Base-by-base conservation (phyloP, 257 asterid genomes). In the Apocynum venetum region DNA sequence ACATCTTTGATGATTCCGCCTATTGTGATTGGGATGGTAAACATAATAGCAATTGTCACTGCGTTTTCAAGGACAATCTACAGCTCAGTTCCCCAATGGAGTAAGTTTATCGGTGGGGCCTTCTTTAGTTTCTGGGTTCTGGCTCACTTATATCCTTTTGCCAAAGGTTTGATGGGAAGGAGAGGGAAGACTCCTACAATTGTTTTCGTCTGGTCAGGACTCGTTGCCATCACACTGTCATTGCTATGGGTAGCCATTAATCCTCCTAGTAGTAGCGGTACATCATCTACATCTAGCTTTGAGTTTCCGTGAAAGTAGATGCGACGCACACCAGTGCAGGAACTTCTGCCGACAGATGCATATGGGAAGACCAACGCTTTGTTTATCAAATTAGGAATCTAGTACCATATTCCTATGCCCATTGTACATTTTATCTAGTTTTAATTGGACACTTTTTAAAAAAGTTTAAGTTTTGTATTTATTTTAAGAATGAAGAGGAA, bases 91-190 rank as follows among this genome's bases (percentile, higher is more conserved):
- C 87, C 89, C 1, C 83, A 83, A 1, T 86, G 89, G 89, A 84
- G 87, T 1, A 82, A 59, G 56, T 83, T 86, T 44, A 77, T 83
- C 0, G 87, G 87, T 8, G 89, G 89, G 38, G 89, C 80, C 0
- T 86, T 86, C 80, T 86, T 86, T 57, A 84, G 87, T 46, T 83
- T 86, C 4, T 86, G 89, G 89, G 89, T 86, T 5, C 71, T 86
- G 74, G 85, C 86, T 44, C 89, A 86, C 64, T 64, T 86, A 52
- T 86, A 86, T 74, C 89, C 87, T 46, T 86, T 86, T 41, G 89
- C 89, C 1, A 86, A 86, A 74, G 89, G 89, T 49, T 76, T 86
- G 3, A 86, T 86, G 89, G 89, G 86, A 48, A 71, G 84, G 76
- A 68, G 84, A 47, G 69, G 84, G 40, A 86, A 82, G 79, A 86